Evolutionary conservation across 768 basidiomycete species (phyloP), one percentile per base, ranked within the genome.

Genomic region (Pisolithus orientalis): DNA sequence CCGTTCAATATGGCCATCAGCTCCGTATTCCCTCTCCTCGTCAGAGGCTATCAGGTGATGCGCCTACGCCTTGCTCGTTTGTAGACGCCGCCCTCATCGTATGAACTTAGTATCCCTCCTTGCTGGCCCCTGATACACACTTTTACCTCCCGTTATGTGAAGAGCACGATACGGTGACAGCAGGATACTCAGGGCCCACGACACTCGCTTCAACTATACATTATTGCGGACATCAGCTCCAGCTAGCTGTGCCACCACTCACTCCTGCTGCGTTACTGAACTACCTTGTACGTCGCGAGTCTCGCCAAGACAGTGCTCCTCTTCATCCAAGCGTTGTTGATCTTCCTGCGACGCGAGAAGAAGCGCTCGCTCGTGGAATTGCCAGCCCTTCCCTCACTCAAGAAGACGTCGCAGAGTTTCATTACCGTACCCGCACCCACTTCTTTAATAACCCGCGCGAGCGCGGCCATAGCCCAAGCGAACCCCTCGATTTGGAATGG

Each of bases 401-500:
- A 14, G 70, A 73, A 45, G 78, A 79, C 51, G 59, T 77, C 38
- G 39, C 57, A 3, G 67, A 73, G 39, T 77, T 76, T 52, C 69
- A 72, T 49, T 59, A 52, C 37, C 54, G 57, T 21, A 71, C 66
- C 38, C 75, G 75, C 3, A 71, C 72, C 25, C 62, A 53, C 45
- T 62, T 64, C 44, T 63, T 67, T 32, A 57, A 59, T 9, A 56
- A 56, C 31, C 10, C 43, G 14, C 56, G 51, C 49, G 55, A 54
- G n/a, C 54, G 63, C 16, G 57, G 52, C 9, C 62, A 56, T n/a
- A 37, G 38, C 9, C 7, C 50, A 28, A 72, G 75, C 38, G 52
- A 54, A 37, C 57, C 54, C 21, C 70, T 74, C 53, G 80, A 81
- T 57, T 60, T 60, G 43, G 77, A 78, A 50, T 81, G 79, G 79